A percentile compares a stretch with the other conserved stretches of the same genome.
Conservation (phyloP, 2,329 filamentous ascomycete genomes). For the Fusarium musae region DNA sequence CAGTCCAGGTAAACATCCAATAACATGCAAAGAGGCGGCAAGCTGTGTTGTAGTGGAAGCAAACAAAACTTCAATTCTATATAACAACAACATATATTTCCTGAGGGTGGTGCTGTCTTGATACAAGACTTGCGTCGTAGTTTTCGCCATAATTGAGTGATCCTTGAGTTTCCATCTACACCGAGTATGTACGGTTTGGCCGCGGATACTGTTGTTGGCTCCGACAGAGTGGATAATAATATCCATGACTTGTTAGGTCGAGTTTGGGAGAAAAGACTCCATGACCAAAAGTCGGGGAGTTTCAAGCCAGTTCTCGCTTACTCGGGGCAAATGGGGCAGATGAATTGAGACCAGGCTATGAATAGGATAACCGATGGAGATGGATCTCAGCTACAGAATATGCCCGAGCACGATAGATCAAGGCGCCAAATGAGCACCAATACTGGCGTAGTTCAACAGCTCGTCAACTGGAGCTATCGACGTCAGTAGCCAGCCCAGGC, state of each 20-base stretch:
- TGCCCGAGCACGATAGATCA: constrained; percentile 7
- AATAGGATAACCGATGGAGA: constrained; percentile 27
- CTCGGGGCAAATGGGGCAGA: constrained; percentile 19
- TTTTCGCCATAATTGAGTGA: background rate
- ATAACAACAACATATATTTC: background rate
- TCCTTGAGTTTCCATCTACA: background rate
- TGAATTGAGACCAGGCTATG: constrained; percentile 5
- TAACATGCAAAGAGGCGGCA: background rate
- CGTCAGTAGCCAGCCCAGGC: background rate
- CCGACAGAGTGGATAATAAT: constrained; percentile 8
- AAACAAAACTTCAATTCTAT: background rate
- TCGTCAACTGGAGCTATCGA: background rate
- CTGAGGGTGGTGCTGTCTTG: background rate
- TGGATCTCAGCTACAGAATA: constrained; percentile 3
- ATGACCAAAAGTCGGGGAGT: constrained; percentile 17
- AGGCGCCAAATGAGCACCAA: background rate
- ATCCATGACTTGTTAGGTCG: background rate
- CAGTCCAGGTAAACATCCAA: background rate
- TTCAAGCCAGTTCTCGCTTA: constrained; percentile 21
- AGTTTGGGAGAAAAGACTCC: background rate
- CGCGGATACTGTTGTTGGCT: constrained; percentile 1
- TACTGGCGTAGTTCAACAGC: background rate
- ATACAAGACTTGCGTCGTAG: background rate
- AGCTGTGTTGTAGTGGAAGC: background rate
- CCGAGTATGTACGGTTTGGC: background rate